A percentile compares a stretch with the other conserved stretches of the same genome.
phyloP scores from a whole-genome alignment of 2,329 filamentous ascomycete species.

The Hysterium pulicare region DNA sequence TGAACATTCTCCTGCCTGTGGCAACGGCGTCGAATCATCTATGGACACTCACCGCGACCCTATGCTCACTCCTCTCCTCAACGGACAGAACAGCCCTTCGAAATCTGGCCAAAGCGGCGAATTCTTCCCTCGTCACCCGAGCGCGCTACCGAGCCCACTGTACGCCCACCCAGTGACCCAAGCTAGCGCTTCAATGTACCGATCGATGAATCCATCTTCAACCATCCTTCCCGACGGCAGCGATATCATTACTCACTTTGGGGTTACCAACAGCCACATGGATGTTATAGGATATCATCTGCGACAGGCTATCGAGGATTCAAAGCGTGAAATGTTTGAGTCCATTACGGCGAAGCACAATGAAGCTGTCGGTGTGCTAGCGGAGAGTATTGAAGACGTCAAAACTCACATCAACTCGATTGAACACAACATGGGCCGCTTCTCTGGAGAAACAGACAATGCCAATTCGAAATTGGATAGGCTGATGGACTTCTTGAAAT shows the following conservation, averaged over 20 bases:
- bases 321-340: neutral
- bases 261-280: conserved; percentile 35
- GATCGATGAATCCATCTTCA: neutral
- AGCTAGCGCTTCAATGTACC: neutral
- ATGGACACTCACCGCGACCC: too few relatives aligned
- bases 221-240: conserved; percentile 7
- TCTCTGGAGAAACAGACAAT: conserved; percentile 16
- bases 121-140: conserved; percentile 15
- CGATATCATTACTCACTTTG: conserved; percentile 28
- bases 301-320: neutral
- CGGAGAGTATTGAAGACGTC: conserved; percentile 23
- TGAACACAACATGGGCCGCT: conserved; percentile 19
- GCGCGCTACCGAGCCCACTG: conserved; percentile 25
- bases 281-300: conserved; percentile 18
- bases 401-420: conserved; percentile 22
- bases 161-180: conserved; percentile 6
- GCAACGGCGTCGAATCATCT: neutral
- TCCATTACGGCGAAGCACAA: neutral
- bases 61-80: conserved; percentile 8
- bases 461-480: conserved; percentile 23
- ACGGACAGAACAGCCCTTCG: conserved; percentile 2
- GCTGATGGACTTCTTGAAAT: conserved; percentile 23
- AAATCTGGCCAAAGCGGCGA: conserved; percentile 9
- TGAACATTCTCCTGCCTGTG: neutral
- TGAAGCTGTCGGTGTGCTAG: conserved; percentile 8